These are phyloP conservation scores for Sclerotinia minor DNA, from an alignment of 2,329 filamentous ascomycete genomes.

Conservation along the genomic window DNA sequence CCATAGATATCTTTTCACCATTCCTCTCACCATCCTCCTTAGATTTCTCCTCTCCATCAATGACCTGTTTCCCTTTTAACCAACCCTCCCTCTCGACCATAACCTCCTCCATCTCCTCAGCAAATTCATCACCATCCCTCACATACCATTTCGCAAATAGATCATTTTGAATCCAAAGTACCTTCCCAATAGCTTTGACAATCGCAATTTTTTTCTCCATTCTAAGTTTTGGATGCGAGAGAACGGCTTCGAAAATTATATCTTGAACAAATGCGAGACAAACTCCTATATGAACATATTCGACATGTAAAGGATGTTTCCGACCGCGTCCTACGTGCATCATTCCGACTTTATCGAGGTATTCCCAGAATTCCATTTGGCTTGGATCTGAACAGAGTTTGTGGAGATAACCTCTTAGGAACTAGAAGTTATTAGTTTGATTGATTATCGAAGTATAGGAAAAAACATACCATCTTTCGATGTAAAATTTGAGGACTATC, in stretches of 20 bases:
- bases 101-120: conserved; percentile 16
- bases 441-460: background rate
- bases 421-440: background rate
- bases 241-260: conserved; percentile 72
- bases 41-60: conserved; percentile 4
- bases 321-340: conserved; percentile 25
- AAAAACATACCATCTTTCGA: conserved; percentile 45
- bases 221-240: conserved; percentile 59
- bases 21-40: background rate
- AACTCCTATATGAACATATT: conserved; percentile 76
- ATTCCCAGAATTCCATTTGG: conserved; percentile 58
- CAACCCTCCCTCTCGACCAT: conserved; percentile 22
- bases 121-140: conserved; percentile 22
- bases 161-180: conserved; percentile 88
- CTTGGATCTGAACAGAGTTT: conserved; percentile 23
- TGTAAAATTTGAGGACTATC: conserved; percentile 70
- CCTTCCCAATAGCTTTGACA: conserved; percentile 74
- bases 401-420: conserved; percentile 13
- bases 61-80: conserved; percentile 18
- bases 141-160: conserved; percentile 78
- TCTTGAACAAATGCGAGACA: conserved; percentile 76
- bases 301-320: conserved; percentile 41
- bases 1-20: background rate
- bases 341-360: conserved; percentile 74
- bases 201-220: conserved; percentile 70